A percentile compares a stretch with the other conserved stretches of the same genome.
phyloP scores from a whole-genome alignment of 805 yeast genomes.

The Teunomyces funiuensis region DNA sequence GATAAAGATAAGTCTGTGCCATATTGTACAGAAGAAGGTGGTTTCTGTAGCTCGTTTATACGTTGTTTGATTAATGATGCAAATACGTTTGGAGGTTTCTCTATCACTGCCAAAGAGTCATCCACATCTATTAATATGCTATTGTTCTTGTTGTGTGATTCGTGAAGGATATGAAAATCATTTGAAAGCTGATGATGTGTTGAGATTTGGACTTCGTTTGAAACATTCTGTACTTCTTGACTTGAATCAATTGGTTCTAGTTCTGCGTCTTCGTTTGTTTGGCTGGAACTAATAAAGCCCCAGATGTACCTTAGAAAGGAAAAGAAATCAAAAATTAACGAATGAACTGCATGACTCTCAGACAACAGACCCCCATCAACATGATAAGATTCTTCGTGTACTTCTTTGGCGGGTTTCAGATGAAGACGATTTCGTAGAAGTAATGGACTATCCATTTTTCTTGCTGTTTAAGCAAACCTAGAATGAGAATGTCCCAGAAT shows the following conservation, averaged over 20 bases:
- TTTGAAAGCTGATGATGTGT: constrained; percentile 6
- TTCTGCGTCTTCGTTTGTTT: neutral
- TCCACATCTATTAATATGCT: constrained; percentile 12
- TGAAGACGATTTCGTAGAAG: constrained; percentile 1
- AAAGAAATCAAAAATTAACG: neutral
- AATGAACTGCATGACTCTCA: neutral
- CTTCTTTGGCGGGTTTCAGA: neutral
- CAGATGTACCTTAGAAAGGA: neutral
- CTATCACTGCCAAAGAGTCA: neutral
- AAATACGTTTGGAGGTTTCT: neutral
- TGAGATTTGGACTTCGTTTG: neutral
- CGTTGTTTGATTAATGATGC: neutral
- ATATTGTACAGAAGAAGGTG: constrained; percentile 22
- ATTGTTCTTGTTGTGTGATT: constrained; percentile 7
- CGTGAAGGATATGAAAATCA: constrained; percentile 9
- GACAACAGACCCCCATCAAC: no score
- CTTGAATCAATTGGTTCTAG: neutral
- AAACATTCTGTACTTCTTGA: neutral
- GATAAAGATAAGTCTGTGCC: constrained; percentile 33
- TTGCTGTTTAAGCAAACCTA: neutral
- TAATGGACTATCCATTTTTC: constrained; percentile 3
- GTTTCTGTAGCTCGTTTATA: neutral
- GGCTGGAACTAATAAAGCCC: neutral
- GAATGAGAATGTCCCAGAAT: neutral
- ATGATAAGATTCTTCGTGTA: no score